Conservation (phyloP, 768 basidiomycete species). For the Lactarius hatsudake region DNA sequence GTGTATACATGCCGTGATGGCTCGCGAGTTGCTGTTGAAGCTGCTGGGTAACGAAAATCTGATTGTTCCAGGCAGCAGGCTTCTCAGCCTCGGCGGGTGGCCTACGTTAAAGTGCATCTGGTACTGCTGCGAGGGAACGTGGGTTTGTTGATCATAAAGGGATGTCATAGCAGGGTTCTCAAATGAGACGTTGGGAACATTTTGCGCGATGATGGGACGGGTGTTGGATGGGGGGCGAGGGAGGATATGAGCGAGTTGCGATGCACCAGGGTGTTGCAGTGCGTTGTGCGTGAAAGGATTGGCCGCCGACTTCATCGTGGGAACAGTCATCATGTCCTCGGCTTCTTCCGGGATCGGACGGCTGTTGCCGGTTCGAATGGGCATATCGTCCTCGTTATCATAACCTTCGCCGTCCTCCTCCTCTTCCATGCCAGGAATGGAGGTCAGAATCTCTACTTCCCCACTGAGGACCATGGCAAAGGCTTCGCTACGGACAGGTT, state of each 20-base stretch:
- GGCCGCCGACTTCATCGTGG: constrained; percentile 37
- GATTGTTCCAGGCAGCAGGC: constrained; percentile 32
- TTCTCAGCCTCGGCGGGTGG: constrained; percentile 31
- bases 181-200: constrained; percentile 42
- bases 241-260: constrained; percentile 30
- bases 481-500: constrained; percentile 67
- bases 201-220: constrained; percentile 47
- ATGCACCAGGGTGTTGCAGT: constrained; percentile 21
- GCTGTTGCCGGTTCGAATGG: constrained; percentile 26
- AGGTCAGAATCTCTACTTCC: constrained; percentile 62
- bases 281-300: constrained; percentile 41
- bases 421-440: constrained; percentile 50
- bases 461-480: constrained; percentile 69
- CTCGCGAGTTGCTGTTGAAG: constrained; percentile 22
- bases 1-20: constrained; percentile 20
- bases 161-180: constrained; percentile 53
- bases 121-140: constrained; percentile 35
- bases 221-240: constrained; percentile 34
- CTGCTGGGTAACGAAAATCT: constrained; percentile 25
- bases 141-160: constrained; percentile 41
- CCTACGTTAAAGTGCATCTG: constrained; percentile 27
- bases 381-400: constrained; percentile 39
- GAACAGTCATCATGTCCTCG: constrained; percentile 32
- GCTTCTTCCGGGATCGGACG: constrained; percentile 27
- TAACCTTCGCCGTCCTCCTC: constrained; percentile 53